A percentile compares a stretch with the other conserved stretches of the same genome.
phyloP scores from a whole-genome alignment of 148 eudicot species.

The Chenopodium berlandieri region DNA sequence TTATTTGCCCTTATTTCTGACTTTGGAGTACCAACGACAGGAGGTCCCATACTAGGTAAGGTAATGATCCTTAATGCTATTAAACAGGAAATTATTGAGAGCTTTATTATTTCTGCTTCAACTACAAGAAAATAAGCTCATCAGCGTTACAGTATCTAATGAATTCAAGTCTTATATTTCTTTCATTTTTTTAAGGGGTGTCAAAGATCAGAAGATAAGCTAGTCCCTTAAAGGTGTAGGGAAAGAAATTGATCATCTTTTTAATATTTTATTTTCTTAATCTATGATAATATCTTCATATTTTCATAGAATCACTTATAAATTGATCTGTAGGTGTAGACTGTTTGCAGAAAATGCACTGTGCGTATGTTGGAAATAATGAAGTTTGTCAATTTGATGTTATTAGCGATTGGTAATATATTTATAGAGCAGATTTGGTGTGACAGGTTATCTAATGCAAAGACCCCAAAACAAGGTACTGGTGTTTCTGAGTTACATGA shows the following conservation, averaged over 20 bases:
- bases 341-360: neutral
- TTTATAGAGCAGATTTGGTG: conserved; percentile 6
- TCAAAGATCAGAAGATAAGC: neutral
- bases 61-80: neutral
- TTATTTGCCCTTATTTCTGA: neutral
- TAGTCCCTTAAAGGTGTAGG: neutral
- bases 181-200: neutral
- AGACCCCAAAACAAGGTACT: conserved; percentile 36
- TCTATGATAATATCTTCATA: neutral
- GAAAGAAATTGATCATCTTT: neutral
- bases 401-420: neutral
- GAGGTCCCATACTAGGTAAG: neutral
- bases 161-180: neutral
- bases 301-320: neutral
- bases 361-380: neutral
- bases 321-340: neutral
- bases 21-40: neutral
- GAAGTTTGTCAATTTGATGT: neutral
- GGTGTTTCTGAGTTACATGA: conserved; percentile 33
- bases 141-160: neutral
- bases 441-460: conserved; percentile 56
- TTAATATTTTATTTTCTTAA: neutral
- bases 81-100: neutral
- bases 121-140: neutral
- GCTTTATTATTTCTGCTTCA: neutral